These are phyloP conservation scores for Vanilla planifolia DNA, from an alignment of 106 monocot genomes.

Conservation along the genomic window DNA sequence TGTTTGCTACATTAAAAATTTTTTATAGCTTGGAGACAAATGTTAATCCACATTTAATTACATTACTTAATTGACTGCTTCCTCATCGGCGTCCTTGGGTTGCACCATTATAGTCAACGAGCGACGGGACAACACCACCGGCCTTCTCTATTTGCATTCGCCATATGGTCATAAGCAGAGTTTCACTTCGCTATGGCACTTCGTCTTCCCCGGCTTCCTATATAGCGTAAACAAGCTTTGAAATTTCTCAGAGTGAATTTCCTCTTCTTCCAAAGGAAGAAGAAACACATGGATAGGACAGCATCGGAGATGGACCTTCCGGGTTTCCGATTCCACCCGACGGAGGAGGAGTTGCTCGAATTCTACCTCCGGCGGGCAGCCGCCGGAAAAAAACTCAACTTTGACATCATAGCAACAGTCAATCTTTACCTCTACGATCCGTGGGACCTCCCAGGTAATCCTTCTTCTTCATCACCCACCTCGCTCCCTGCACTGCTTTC, in stretches of 20 bases:
- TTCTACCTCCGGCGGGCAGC: constrained; percentile 12
- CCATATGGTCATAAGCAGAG: background rate
- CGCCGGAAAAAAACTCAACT: constrained; percentile 3
- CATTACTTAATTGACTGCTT: too few species aligned
- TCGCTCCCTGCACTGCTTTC: too few species aligned
- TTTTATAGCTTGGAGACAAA: too few species aligned
- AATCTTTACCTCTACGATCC: constrained; percentile 13
- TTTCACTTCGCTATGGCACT: constrained; percentile 1
- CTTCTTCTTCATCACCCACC: background rate
- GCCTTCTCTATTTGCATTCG: too few species aligned
- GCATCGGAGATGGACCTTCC: constrained; percentile 12
- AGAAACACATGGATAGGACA: background rate
- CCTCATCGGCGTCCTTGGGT: too few species aligned
- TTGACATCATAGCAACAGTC: constrained; percentile 10
- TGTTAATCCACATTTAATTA: too few species aligned
- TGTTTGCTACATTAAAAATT: too few species aligned
- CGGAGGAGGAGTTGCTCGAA: constrained; percentile 12
- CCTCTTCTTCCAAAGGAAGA: background rate
- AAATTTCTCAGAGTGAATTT: background rate
- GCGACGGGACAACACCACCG: too few species aligned
- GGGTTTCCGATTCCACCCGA: constrained; percentile 16
- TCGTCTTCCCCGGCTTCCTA: background rate
- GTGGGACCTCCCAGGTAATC: constrained; percentile 9
- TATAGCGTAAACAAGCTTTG: background rate
- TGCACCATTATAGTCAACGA: too few species aligned